phyloP scores from a whole-genome alignment of 176 grass and related monocot species.

The Oropetium thomaeum region DNA sequence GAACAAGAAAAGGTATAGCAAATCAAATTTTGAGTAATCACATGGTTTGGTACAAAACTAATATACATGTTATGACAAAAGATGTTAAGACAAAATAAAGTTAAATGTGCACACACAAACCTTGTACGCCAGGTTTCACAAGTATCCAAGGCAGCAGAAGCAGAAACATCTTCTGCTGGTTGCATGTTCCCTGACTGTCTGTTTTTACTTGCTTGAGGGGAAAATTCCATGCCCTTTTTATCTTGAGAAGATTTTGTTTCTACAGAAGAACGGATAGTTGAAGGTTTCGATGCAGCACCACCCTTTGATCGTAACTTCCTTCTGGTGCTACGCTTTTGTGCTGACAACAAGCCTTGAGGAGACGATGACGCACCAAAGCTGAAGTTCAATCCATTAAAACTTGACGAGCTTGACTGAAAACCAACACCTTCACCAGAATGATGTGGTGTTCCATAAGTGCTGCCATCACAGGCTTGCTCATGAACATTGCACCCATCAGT shows the following conservation, averaged over 20 bases:
- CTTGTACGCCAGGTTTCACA: conserved; percentile 94
- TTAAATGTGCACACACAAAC: conserved; percentile 40
- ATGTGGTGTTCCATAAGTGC: neutral
- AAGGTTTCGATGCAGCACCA: conserved; percentile 28
- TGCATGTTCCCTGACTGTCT: conserved; percentile 28
- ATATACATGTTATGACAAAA: conserved; percentile 20
- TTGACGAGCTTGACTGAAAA: conserved; percentile 31
- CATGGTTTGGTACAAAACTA: neutral
- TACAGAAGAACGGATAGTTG: conserved; percentile 24
- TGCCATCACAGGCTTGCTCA: conserved; percentile 24
- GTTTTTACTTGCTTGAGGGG: conserved; percentile 36
- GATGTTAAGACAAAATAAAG: conserved; percentile 11
- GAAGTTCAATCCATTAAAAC: conserved; percentile 43
- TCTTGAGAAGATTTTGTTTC: conserved; percentile 39
- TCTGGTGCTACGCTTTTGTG: conserved; percentile 52
- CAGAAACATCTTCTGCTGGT: conserved; percentile 23
- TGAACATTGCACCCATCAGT: conserved; percentile 8
- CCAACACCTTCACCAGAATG: conserved; percentile 20
- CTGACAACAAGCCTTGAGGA: conserved; percentile 19
- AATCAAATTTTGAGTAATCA: conserved; percentile 9
- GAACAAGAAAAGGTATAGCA: conserved; percentile 29
- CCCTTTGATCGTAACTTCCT: conserved; percentile 67
- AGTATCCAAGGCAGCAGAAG: conserved; percentile 41
- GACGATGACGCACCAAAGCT: conserved; percentile 38
- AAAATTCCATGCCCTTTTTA: conserved; percentile 33